Percentiles rank a stretch among this genome's conserved stretches.
These are phyloP conservation scores for Tetraselmis striata DNA, from an alignment of 139 green algal species.

Conservation along the genomic window DNA sequence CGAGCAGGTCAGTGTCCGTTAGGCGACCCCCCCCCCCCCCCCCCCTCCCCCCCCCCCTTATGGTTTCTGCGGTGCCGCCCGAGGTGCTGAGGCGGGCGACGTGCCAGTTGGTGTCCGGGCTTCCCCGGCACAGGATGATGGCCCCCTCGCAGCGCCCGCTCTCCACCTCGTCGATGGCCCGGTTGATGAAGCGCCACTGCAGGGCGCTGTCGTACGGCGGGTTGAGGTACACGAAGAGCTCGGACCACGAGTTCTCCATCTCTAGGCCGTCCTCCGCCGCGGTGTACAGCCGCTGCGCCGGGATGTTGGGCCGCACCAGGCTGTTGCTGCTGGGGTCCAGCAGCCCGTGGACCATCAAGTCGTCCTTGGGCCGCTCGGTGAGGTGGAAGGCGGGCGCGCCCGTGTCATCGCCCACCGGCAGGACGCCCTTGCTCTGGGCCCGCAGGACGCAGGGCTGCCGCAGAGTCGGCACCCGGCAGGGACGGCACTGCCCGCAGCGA, in stretches of 20 bases:
- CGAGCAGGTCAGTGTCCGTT: no score
- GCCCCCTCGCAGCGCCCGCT: neutral
- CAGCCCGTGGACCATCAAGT: slow-evolving; percentile 5
- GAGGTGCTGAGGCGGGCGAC: neutral
- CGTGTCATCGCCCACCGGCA: no score
- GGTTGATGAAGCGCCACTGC: slow-evolving; percentile 19
- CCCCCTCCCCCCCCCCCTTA: no score
- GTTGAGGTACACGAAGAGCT: slow-evolving; percentile 10
- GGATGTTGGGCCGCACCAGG: slow-evolving; percentile 13
- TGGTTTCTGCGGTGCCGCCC: neutral
- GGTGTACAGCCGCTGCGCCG: slow-evolving; percentile 15
- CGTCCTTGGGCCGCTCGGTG: neutral
- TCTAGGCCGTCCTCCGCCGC: slow-evolving; percentile 15
- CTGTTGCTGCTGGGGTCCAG: slow-evolving; percentile 19
- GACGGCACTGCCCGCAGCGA: neutral
- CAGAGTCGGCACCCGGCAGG: neutral
- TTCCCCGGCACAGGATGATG: neutral
- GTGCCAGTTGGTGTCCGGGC: neutral
- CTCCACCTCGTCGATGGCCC: slow-evolving; percentile 20
- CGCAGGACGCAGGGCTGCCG: neutral
- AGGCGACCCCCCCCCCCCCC: no score
- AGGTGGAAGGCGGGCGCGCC: no score
- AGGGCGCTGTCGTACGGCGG: slow-evolving; percentile 5
- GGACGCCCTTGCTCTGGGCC: neutral
- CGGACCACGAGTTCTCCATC: slow-evolving; percentile 11